Evolutionary conservation across 139 green algal species (phyloP).

Genomic region (Pedinophyceae sp.): DNA sequence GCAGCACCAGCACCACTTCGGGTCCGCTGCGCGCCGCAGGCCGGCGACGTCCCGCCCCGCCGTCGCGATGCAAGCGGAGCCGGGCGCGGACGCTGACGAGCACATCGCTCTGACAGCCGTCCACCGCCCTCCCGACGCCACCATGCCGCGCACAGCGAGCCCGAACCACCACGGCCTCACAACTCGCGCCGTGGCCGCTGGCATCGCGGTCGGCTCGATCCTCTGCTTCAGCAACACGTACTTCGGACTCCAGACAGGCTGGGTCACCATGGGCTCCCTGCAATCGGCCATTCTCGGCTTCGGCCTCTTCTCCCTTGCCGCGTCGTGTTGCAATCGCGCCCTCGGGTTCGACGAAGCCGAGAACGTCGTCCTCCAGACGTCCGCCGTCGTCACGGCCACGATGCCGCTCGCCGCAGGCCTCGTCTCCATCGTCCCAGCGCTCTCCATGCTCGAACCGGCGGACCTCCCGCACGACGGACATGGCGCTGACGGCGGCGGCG

Average conservation of each 20-base stretch:
- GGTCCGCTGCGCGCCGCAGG: no score
- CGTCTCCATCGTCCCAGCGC: slow-evolving; percentile 34
- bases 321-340: no score
- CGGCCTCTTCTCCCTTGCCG: slow-evolving; percentile 35
- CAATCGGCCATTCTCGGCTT: slow-evolving; percentile 39
- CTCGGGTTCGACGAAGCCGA: slow-evolving; percentile 27
- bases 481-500: slow-evolving; percentile 16
- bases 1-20: no score
- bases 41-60: no score
- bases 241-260: slow-evolving; percentile 30
- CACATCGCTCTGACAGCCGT: no score
- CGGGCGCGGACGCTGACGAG: no score
- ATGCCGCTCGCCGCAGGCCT: slow-evolving; percentile 37
- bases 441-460: slow-evolving; percentile 20
- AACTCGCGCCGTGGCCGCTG: slow-evolving; percentile 18
- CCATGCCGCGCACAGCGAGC: no score
- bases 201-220: slow-evolving; percentile 24
- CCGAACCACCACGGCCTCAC: no score
- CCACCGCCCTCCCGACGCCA: no score
- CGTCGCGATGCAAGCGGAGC: no score
- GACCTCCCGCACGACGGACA: no score
- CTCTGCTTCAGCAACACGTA: slow-evolving; percentile 43
- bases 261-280: slow-evolving; percentile 3
- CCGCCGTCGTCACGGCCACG: slow-evolving; percentile 35
- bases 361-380: slow-evolving; percentile 45